These are phyloP conservation scores for Aaosphaeria arxii DNA, from an alignment of 2,329 filamentous ascomycete genomes.

Conservation along the genomic window DNA sequence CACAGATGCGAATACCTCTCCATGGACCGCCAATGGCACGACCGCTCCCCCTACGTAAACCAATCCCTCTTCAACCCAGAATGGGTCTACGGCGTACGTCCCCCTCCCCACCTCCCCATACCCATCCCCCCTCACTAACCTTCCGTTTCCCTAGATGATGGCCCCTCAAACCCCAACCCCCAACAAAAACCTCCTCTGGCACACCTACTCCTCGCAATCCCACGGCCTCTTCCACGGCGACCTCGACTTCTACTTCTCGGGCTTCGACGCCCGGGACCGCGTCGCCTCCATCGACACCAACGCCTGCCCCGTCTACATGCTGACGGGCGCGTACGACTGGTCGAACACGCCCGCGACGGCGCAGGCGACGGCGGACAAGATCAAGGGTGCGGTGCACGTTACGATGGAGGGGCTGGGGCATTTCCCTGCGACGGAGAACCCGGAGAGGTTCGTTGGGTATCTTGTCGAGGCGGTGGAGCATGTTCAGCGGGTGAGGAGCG, in stretches of 20 bases:
- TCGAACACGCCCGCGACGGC: conserved; percentile 47
- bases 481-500: conserved; percentile 32
- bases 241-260: conserved; percentile 51
- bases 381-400: conserved; percentile 44
- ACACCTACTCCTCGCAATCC: conserved; percentile 48
- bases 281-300: conserved; percentile 47
- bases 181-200: conserved; percentile 51
- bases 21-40: conserved; percentile 45
- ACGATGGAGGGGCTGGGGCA: conserved; percentile 47
- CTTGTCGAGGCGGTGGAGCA: conserved; percentile 38
- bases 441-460: conserved; percentile 37
- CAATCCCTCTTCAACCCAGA: conserved; percentile 49
- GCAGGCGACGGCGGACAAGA: conserved; percentile 48
- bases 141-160: conserved; percentile 38
- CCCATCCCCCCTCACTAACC: conserved; percentile 2
- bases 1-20: conserved; percentile 40
- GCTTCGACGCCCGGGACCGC: conserved; percentile 48
- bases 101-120: background rate
- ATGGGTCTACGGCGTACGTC: conserved; percentile 45
- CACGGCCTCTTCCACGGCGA: conserved; percentile 53
- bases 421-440: conserved; percentile 49
- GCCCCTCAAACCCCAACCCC: conserved; percentile 43
- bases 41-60: conserved; percentile 48
- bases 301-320: conserved; percentile 50
- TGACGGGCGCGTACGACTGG: conserved; percentile 52